Percentiles rank a stretch among this genome's conserved stretches.
phyloP scores from a whole-genome alignment of 176 grass and related monocot genomes.

The Triticum turgidum region DNA sequence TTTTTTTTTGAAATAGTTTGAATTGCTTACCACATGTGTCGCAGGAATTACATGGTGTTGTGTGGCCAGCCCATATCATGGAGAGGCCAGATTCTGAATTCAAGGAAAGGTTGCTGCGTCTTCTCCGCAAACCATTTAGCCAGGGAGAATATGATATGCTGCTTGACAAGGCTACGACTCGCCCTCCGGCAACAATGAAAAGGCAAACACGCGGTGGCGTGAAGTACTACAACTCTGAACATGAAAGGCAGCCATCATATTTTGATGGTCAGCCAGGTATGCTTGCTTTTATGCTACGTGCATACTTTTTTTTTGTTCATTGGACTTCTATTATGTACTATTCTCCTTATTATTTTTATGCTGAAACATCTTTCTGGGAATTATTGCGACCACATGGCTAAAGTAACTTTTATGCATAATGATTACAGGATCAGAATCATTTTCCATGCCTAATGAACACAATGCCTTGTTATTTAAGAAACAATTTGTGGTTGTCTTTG shows the following conservation, averaged over 20 bases:
- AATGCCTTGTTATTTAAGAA: neutral
- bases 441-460: neutral
- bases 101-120: constrained; percentile 51
- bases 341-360: neutral
- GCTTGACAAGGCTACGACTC: constrained; percentile 22
- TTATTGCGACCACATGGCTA: neutral
- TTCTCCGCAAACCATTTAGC: constrained; percentile 43
- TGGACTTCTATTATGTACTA: neutral
- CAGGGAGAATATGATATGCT: constrained; percentile 47
- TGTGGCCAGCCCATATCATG: constrained; percentile 54
- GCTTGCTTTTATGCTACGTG: neutral
- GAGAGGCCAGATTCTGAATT: constrained; percentile 55
- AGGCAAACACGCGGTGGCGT: constrained; percentile 46
- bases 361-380: neutral
- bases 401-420: neutral
- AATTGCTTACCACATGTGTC: neutral
- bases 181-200: constrained; percentile 29
- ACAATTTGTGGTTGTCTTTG: constrained; percentile 8
- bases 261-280: constrained; percentile 70
- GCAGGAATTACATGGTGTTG: constrained; percentile 19
- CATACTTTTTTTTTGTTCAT: constrained; percentile 1
- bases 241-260: constrained; percentile 58
- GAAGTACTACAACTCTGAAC: constrained; percentile 30
- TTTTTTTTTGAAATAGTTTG: too few species aligned
- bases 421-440: neutral